These are phyloP conservation scores for Arabidopsis hybrid DNA, from an alignment of 441 rosid species.

Conservation along the genomic window DNA sequence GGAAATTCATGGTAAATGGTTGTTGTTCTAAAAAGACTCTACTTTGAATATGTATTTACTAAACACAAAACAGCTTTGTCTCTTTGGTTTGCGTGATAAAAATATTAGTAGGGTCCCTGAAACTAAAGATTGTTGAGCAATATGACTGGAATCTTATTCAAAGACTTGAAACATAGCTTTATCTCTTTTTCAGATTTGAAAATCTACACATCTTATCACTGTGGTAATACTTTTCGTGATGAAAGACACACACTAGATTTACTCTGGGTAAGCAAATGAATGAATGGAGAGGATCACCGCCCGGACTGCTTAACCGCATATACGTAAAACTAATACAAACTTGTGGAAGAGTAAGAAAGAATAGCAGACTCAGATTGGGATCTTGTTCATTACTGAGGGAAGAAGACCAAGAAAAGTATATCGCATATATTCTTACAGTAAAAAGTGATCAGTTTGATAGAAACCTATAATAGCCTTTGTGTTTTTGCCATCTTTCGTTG, in stretches of 20 bases:
- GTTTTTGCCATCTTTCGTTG: too few species aligned
- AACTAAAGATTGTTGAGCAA: slow-evolving; percentile 41
- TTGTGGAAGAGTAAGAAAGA: background rate
- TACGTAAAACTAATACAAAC: background rate
- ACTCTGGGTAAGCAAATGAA: background rate
- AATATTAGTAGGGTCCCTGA: slow-evolving; percentile 36
- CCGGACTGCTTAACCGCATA: background rate
- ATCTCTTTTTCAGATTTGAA: slow-evolving; percentile 21
- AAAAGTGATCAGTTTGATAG: background rate
- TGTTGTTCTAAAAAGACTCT: slow-evolving; percentile 1
- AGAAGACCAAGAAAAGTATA: slow-evolving; percentile 22
- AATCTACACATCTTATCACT: slow-evolving; percentile 1
- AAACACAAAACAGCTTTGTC: slow-evolving; percentile 5
- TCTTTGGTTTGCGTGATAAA: slow-evolving; percentile 29
- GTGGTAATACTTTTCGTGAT: slow-evolving; percentile 19
- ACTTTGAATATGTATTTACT: slow-evolving; percentile 5
- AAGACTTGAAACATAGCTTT: slow-evolving; percentile 33
- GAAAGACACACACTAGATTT: background rate
- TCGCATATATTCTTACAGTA: slow-evolving; percentile 2
- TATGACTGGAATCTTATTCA: slow-evolving; percentile 42
- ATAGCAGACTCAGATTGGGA: background rate
- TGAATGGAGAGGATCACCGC: background rate
- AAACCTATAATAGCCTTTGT: background rate
- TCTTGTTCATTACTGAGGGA: slow-evolving; percentile 17
- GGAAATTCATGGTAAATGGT: slow-evolving; percentile 29